These are phyloP conservation scores for Tylopilus balloui DNA, from an alignment of 768 basidiomycete species.

Conservation along the genomic window DNA sequence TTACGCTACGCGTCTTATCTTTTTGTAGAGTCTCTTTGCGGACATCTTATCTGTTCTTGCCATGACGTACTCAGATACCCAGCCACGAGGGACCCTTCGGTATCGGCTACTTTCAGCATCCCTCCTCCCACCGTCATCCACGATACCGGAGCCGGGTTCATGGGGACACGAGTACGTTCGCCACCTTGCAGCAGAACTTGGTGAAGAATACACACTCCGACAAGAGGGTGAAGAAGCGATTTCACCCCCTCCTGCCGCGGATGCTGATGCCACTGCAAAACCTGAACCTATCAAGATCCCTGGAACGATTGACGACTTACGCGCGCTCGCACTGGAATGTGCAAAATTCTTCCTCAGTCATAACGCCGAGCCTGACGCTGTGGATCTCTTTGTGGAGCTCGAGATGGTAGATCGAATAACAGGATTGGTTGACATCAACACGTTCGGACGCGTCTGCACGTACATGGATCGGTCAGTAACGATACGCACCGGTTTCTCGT, in stretches of 20 bases:
- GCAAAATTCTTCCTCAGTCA: slow-evolving; percentile 86
- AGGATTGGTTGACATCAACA: slow-evolving; percentile 80
- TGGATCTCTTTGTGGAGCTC: slow-evolving; percentile 90
- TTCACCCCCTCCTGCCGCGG: slow-evolving; percentile 20
- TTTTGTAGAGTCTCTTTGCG: slow-evolving; percentile 78
- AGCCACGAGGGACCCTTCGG: slow-evolving; percentile 91
- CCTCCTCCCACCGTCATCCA: slow-evolving; percentile 57
- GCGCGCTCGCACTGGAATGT: slow-evolving; percentile 74
- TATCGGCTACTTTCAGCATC: slow-evolving; percentile 85
- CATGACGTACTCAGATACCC: slow-evolving; percentile 99
- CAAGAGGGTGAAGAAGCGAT: slow-evolving; percentile 46
- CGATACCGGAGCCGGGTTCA: slow-evolving; percentile 82
- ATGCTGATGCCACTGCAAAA: slow-evolving; percentile 28
- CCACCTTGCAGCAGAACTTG: slow-evolving; percentile 93
- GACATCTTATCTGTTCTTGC: slow-evolving; percentile 97
- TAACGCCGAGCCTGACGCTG: slow-evolving; percentile 97
- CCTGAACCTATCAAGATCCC: slow-evolving; percentile 31
- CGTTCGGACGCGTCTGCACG: slow-evolving; percentile 82
- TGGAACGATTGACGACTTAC: slow-evolving; percentile 71
- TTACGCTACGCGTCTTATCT: neutral
- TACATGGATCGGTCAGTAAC: slow-evolving; percentile 86
- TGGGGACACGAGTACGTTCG: slow-evolving; percentile 99
- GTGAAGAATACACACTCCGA: slow-evolving; percentile 82
- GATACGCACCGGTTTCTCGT: neutral
- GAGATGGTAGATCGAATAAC: slow-evolving; percentile 82